Base-by-base conservation (phyloP, 352 stramenopile genomes). In the Pseudoperonospora humuli region DNA sequence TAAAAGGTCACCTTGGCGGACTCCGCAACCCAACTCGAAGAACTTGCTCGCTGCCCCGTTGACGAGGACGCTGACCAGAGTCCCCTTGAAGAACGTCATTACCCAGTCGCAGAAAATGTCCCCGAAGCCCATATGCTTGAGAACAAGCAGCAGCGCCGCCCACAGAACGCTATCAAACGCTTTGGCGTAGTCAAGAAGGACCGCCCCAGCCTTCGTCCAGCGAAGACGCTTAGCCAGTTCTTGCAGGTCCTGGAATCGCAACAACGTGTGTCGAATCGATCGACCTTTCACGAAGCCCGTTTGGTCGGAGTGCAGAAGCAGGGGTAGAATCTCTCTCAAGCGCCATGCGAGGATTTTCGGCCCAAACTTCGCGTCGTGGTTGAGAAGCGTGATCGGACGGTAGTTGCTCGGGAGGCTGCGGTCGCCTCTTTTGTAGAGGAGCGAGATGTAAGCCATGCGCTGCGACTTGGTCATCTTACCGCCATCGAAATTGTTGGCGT, bases 131-230 rank as follows among this genome's bases (percentile, higher is more conserved):
- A 46, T 32, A 21, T 63, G 54, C 1, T 7, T 2, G 3, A 60
- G 27, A 0, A 58, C 41, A n/a, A 50, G 5, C n/a, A 25, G 2
- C 3, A 60, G 14, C 1, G 47, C 47, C 11, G 39, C 13, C 26
- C 52, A 61, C 0, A 55, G 19, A 1, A 61, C 45, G 28, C 45
- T 61, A 18, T 52, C 39, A 9, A 61, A 61, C 0, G 45, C 40
- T 39, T 56, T 61, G 1, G 45, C 52, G 18, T 44, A 54, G 17
- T 63, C 47, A 0, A 62, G 28, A 6, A 13, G 14, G 14, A 34
- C 14, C 3, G 28, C 7, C 1, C 32, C 14, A n/a, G 17, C 32
- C 1, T 31, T 7, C 0, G 9, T 15, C 7, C 23, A 25, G 2
- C 52, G 33, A 1, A 35, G 14, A 3, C 5, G 11, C 13, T 35